A percentile compares a stretch with the other conserved stretches of the same genome.
phyloP scores from a whole-genome alignment of 2,329 filamentous ascomycete species.

The Aspergillus costaricaensis region DNA sequence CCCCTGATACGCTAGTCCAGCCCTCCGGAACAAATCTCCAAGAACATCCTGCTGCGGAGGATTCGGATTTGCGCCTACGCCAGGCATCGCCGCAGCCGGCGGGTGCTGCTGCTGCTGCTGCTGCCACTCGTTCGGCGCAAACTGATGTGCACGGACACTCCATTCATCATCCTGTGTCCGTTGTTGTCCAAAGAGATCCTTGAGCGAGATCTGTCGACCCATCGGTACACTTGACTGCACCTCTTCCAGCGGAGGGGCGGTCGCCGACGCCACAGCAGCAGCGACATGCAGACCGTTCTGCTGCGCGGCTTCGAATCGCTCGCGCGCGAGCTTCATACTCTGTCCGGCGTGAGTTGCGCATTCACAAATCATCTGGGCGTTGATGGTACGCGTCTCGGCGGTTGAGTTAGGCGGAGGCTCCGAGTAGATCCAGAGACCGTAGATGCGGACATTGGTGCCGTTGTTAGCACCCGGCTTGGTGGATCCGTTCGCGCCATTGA shows the following conservation, averaged over 20 bases:
- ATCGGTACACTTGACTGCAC: constrained; percentile 48
- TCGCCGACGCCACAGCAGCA: constrained; percentile 30
- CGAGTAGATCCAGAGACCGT: constrained; percentile 67
- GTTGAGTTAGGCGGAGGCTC: constrained; percentile 59
- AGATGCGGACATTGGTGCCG: constrained; percentile 45
- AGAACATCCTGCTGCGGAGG: constrained; percentile 37
- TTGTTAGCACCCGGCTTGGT: constrained; percentile 13
- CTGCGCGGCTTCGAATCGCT: constrained; percentile 38
- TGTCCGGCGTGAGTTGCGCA: constrained; percentile 56
- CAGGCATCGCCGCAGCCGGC: constrained; percentile 14
- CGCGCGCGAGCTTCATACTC: constrained; percentile 49
- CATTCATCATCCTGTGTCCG: constrained; percentile 54
- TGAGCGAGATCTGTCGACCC: constrained; percentile 56
- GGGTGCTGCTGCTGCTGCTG: constrained; percentile 16
- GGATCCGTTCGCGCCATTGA: constrained; percentile 19
- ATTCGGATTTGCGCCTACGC: background rate
- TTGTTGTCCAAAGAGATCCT: constrained; percentile 59
- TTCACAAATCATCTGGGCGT: constrained; percentile 57
- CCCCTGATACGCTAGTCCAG: constrained; percentile 39
- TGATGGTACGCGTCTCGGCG: constrained; percentile 52
- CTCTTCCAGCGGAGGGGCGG: constrained; percentile 39
- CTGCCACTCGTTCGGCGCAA: constrained; percentile 25
- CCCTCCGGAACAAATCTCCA: constrained; percentile 46
- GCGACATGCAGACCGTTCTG: constrained; percentile 37
- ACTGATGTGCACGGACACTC: constrained; percentile 51